Conservation (phyloP, 2,329 filamentous ascomycete species). For the Trichoderma polysporum region DNA sequence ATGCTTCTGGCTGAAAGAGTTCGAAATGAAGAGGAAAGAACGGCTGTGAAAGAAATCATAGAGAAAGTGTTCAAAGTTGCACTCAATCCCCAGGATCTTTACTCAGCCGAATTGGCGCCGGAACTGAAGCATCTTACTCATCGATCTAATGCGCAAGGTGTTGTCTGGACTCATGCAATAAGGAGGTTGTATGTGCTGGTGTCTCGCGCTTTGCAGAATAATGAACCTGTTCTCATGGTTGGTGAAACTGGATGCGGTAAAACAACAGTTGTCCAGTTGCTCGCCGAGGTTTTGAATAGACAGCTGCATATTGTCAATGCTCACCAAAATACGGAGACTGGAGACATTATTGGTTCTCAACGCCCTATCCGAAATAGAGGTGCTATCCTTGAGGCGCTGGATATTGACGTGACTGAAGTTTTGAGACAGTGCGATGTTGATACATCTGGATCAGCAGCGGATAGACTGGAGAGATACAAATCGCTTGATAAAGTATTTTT, state of each 20-base stretch:
- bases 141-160: constrained; percentile 55
- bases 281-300: constrained; percentile 76
- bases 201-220: constrained; percentile 79
- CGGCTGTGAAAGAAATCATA: constrained; percentile 81
- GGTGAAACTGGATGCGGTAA: constrained; percentile 98
- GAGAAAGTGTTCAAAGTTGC: constrained; percentile 86
- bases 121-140: constrained; percentile 52
- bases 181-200: constrained; percentile 86
- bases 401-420: constrained; percentile 55
- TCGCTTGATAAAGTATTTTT: constrained; percentile 46
- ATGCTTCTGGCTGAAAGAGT: constrained; percentile 96
- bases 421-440: constrained; percentile 44
- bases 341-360: constrained; percentile 94
- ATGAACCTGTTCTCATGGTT: constrained; percentile 90
- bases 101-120: constrained; percentile 59
- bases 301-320: constrained; percentile 90
- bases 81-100: constrained; percentile 73
- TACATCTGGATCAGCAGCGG: constrained; percentile 48
- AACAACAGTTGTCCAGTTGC: constrained; percentile 90
- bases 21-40: constrained; percentile 81
- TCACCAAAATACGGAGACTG: constrained; percentile 97
- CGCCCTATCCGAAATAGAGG: constrained; percentile 84
- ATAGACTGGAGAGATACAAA: constrained; percentile 59
- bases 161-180: constrained; percentile 97
- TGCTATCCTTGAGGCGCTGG: constrained; percentile 65